Evolutionary conservation across 768 basidiomycete genomes (phyloP).

Genomic region (Pisolithus albus): DNA sequence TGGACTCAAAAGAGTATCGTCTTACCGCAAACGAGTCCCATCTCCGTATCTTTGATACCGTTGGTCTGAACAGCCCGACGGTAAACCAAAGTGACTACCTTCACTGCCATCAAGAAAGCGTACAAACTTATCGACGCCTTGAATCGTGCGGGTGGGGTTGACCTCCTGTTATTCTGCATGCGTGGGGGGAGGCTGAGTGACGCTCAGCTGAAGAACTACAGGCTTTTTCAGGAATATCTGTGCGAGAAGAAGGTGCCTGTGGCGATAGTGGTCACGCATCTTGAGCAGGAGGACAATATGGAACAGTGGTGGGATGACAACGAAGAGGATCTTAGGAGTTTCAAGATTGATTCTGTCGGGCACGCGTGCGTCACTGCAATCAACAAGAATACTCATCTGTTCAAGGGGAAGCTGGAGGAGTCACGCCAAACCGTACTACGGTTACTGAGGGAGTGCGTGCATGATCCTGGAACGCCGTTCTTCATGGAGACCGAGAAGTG

Average conservation of each 20-base stretch:
- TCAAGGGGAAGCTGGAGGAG: not conserved
- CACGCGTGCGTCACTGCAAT: slow-evolving; percentile 33
- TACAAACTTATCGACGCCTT: slow-evolving; percentile 30
- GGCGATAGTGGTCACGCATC: slow-evolving; percentile 28
- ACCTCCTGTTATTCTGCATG: slow-evolving; percentile 35
- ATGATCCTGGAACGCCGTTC: slow-evolving; percentile 1
- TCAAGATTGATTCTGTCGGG: slow-evolving; percentile 17
- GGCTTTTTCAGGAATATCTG: slow-evolving; percentile 27
- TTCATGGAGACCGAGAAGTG: slow-evolving; percentile 2
- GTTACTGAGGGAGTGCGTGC: not conserved
- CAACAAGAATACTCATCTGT: slow-evolving; percentile 7
- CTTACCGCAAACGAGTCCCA: slow-evolving; percentile 11
- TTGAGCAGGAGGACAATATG: slow-evolving; percentile 31
- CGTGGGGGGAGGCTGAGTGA: slow-evolving; percentile 26
- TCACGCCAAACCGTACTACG: not conserved
- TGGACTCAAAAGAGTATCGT: slow-evolving; percentile 24
- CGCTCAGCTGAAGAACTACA: slow-evolving; percentile 24
- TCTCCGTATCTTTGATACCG: slow-evolving; percentile 30
- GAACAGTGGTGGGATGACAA: slow-evolving; percentile 31
- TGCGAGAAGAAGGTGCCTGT: slow-evolving; percentile 28
- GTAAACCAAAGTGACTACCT: slow-evolving; percentile 22
- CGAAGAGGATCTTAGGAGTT: slow-evolving; percentile 12
- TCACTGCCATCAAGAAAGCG: slow-evolving; percentile 26
- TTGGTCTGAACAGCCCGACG: slow-evolving; percentile 25
- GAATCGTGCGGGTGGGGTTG: slow-evolving; percentile 29